Percentiles rank a stretch among this genome's conserved stretches.
Evolutionary conservation across 2,329 filamentous ascomycete species (phyloP).

Genomic region (Aspergillus costaricaensis): DNA sequence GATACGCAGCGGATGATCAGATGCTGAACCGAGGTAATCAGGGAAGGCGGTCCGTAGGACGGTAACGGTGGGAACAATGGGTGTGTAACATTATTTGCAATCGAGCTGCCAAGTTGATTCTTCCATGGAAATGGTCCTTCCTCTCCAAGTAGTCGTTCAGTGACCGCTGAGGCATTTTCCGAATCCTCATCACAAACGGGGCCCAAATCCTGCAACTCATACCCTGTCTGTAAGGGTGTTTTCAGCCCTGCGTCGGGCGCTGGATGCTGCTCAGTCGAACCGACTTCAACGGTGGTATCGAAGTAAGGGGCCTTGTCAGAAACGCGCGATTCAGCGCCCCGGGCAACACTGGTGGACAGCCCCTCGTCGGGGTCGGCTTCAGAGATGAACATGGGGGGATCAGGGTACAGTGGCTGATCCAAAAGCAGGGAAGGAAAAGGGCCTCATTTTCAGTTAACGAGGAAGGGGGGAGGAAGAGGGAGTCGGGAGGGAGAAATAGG

Average conservation of each 20-base stretch:
- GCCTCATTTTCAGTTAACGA: neutral
- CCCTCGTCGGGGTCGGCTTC: conserved; percentile 1
- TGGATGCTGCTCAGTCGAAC: neutral
- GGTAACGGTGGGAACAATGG: conserved; percentile 78
- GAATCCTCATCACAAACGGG: neutral
- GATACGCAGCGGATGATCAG: conserved; percentile 66
- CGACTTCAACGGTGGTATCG: conserved; percentile 5
- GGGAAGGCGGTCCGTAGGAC: conserved; percentile 73
- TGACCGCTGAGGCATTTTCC: conserved; percentile 9
- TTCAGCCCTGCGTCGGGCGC: neutral
- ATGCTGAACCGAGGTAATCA: conserved; percentile 66
- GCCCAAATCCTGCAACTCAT: conserved; percentile 1
- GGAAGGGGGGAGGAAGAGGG: neutral
- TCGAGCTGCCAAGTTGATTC: neutral
- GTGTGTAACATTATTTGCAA: conserved; percentile 20
- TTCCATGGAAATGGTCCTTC: neutral
- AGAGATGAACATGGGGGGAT: conserved; percentile 5
- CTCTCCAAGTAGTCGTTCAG: conserved; percentile 18
- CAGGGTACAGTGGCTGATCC: neutral
- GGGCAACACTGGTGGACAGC: conserved; percentile 3
- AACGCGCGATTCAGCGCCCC: neutral
- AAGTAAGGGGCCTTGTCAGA: conserved; percentile 6
- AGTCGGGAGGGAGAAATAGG: neutral
- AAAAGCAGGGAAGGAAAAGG: neutral
- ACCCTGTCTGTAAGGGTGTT: neutral